A percentile compares a stretch with the other conserved stretches of the same genome.
These are phyloP conservation scores for Tympanopsis confertula DNA, from an alignment of 2,329 filamentous ascomycete genomes.

Conservation along the genomic window DNA sequence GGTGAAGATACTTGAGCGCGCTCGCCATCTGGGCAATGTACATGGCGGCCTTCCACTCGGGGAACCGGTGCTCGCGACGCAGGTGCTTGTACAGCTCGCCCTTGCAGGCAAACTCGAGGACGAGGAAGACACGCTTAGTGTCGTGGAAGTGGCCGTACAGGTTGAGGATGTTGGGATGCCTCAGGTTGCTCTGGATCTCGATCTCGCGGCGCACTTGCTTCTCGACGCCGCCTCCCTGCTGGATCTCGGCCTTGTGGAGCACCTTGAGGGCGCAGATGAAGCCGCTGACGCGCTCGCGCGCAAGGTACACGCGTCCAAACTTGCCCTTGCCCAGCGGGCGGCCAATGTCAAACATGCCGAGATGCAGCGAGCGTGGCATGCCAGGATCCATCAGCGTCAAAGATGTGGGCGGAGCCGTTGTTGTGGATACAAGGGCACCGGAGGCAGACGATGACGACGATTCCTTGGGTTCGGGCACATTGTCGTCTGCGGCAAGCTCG, in stretches of 20 bases:
- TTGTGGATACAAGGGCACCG: too few species aligned
- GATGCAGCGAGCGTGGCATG: conserved; percentile 38
- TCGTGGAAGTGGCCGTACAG: conserved; percentile 84
- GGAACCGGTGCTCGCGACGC: conserved; percentile 66
- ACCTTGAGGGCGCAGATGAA: conserved; percentile 84
- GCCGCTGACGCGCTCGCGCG: conserved; percentile 64
- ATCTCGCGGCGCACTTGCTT: conserved; percentile 81
- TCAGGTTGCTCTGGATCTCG: conserved; percentile 78
- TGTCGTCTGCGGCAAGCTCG: conserved; percentile 36
- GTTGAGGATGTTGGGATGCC: conserved; percentile 75
- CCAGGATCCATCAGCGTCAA: background rate
- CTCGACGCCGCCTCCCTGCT: conserved; percentile 65
- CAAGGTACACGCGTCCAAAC: conserved; percentile 77
- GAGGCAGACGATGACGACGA: too few species aligned
- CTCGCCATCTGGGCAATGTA: conserved; percentile 88
- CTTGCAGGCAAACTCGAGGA: conserved; percentile 75
- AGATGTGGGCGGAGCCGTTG: background rate
- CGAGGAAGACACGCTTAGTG: conserved; percentile 75
- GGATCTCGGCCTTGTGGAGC: conserved; percentile 71
- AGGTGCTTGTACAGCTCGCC: conserved; percentile 84
- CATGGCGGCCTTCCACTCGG: conserved; percentile 76
- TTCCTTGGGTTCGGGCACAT: conserved; percentile 38
- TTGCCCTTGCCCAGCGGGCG: conserved; percentile 79
- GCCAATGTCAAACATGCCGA: conserved; percentile 90
- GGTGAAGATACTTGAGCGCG: conserved; percentile 79